Conservation (phyloP, 1,284 basidiomycete species). For the Gymnopus androsaceus region DNA sequence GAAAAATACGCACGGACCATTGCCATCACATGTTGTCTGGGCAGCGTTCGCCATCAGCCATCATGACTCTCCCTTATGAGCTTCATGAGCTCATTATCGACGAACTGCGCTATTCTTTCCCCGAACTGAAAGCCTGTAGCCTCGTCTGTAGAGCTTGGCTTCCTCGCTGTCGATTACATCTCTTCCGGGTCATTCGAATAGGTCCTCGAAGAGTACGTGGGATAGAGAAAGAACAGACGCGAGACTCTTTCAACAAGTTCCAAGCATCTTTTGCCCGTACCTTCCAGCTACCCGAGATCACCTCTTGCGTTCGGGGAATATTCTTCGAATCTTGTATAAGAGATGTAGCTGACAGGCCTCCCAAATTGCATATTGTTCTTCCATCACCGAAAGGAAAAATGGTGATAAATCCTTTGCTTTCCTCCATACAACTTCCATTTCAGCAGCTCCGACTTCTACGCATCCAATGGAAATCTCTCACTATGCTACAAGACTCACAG, state of each 20-base stretch:
- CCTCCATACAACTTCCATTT: slow-evolving; percentile 1
- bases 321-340: not conserved
- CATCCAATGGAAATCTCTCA: not conserved
- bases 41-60: too few relatives aligned
- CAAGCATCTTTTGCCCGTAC: not conserved
- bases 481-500: not conserved
- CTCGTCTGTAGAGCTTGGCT: slow-evolving; percentile 8
- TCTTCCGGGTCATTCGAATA: slow-evolving; percentile 2
- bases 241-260: not conserved
- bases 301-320: not conserved
- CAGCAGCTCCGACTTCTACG: not conserved
- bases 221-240: slow-evolving; percentile 2
- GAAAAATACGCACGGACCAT: slow-evolving; percentile 10
- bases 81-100: slow-evolving; percentile 9
- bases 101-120: not conserved
- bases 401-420: not conserved
- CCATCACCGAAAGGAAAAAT: not conserved
- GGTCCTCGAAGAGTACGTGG: slow-evolving; percentile 2
- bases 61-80: slow-evolving; percentile 7
- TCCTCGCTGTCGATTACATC: slow-evolving; percentile 5
- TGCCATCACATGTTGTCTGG: not conserved
- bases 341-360: not conserved
- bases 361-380: not conserved
- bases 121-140: slow-evolving; percentile 2
- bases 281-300: not conserved